A percentile compares a stretch with the other conserved stretches of the same genome.
phyloP scores from a whole-genome alignment of 2,329 filamentous ascomycete genomes.

The Xylariaceae sp. region DNA sequence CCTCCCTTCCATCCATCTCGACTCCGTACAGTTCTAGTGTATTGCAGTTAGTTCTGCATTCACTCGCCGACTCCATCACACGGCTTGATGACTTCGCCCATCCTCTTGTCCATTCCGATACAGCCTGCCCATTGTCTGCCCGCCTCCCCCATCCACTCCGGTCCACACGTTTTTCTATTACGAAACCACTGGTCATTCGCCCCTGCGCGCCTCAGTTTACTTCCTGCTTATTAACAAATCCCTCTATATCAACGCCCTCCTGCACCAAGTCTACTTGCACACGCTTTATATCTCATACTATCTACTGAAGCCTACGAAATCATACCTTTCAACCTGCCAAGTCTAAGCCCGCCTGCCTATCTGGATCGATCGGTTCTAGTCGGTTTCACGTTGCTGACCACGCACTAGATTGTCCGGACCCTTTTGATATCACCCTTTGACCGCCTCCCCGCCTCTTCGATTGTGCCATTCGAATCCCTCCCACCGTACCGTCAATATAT shows the following conservation, averaged over 20 bases:
- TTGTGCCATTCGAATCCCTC: not conserved
- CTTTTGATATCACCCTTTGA: slow-evolving; percentile 1
- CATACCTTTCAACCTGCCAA: not conserved
- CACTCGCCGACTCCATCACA: not conserved
- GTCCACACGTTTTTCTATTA: slow-evolving; percentile 1
- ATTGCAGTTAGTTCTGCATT: not conserved
- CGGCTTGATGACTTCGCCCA: not conserved
- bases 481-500: slow-evolving; percentile 3
- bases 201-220: slow-evolving; percentile 4
- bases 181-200: not conserved
- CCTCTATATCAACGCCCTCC: not conserved
- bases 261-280: not conserved
- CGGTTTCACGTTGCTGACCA: slow-evolving; percentile 9
- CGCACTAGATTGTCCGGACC: slow-evolving; percentile 7
- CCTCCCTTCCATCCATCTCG: slow-evolving; percentile 2
- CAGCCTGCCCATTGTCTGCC: slow-evolving; percentile 5
- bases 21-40: not conserved
- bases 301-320: not conserved
- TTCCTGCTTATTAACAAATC: not conserved
- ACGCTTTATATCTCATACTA: not conserved
- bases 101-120: not conserved
- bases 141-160: slow-evolving; percentile 11
- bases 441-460: not conserved
- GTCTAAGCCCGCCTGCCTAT: not conserved
- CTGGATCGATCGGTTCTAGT: not conserved